Evolutionary conservation across 495 filamentous ascomycete species (phyloP).

Genomic region (Cladorrhinum samala): DNA sequence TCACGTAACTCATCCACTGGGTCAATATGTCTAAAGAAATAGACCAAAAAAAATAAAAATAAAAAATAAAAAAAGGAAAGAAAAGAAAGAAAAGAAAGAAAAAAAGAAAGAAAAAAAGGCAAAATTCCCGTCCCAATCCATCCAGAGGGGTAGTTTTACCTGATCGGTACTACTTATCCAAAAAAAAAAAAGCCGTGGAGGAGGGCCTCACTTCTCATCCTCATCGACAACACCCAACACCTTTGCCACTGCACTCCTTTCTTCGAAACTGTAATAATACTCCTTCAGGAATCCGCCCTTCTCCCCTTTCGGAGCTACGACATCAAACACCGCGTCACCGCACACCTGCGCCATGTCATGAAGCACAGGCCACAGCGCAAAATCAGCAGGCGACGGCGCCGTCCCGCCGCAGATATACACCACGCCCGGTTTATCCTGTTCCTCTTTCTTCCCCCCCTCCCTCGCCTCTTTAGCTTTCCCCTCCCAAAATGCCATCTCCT

Average conservation of each 20-base stretch:
- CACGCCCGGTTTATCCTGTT: background rate
- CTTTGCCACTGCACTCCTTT: slow-evolving; percentile 43
- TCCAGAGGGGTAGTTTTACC: no score
- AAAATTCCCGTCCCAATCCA: background rate
- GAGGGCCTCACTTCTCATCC: background rate
- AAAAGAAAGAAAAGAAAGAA: no score
- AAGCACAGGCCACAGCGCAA: slow-evolving; percentile 65
- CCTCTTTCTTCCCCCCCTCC: background rate
- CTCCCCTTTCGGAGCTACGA: background rate
- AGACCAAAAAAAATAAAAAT: no score
- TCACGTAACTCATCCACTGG: no score
- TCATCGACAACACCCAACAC: slow-evolving; percentile 26
- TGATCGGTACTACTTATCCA: no score
- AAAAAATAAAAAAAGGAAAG: no score
- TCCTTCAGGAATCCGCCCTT: slow-evolving; percentile 27
- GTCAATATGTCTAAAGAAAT: no score
- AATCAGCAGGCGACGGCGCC: slow-evolving; percentile 55
- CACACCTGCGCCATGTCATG: slow-evolving; percentile 45
- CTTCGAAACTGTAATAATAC: slow-evolving; percentile 49
- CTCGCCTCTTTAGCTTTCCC: slow-evolving; percentile 23
- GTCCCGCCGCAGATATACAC: background rate
- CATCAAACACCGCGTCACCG: slow-evolving; percentile 18
- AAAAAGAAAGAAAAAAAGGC: background rate
- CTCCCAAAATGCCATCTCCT: slow-evolving; percentile 23
- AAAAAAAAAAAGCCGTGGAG: background rate